Evolutionary conservation across 2,329 filamentous ascomycete species (phyloP), one percentile per base, ranked within the genome.

Genomic region (Fusarium caatingaense): DNA sequence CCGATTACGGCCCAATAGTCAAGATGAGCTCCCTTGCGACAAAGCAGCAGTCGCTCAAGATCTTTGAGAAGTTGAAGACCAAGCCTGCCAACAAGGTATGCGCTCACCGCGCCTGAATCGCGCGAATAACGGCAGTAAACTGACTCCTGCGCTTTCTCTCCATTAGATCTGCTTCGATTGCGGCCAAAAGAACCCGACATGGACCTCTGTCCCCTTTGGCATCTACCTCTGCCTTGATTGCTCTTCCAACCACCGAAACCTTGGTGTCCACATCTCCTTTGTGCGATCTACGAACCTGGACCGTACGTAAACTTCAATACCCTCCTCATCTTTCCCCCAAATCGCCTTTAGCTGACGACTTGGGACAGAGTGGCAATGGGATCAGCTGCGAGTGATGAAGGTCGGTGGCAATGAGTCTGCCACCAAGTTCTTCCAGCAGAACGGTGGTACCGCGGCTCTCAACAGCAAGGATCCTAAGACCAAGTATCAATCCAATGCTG

Each of bases 221-320:
- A 98, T 99, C 80, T 99, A 98, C 80, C 89, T 99, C 23, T 99
- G 96, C 79, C 91, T 99, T 76, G 96, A 99, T 83, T 99, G 96
- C 84, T 98, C 95, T 44, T 92, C 95, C 60, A 94, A 98, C 81
- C 96, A 99, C 82, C 92, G 96, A 76, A 98, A 98, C 82, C 90
- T 99, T 76, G 96, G 96, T 81, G 95, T 98, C 66, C 96, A 99
- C 83, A 98, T 99, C 83, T 98, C 95, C 75, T 99, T 99, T 85
- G 96, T 99, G 77, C 92, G 96, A 77, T 98, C 95, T 67, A 98
- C 95, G 68, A 98, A 98, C 81, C 92, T 99, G 81, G 96, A 99
- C 81, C 94, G 95, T 98, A 92, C 79, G 93, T 78, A 30, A 64
- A 58, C 46, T 32, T 27, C 56, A 65, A 32, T 45, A 34, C 21